Base-by-base conservation (phyloP, 2,329 filamentous ascomycete species). In the Diplodia sapinea region DNA sequence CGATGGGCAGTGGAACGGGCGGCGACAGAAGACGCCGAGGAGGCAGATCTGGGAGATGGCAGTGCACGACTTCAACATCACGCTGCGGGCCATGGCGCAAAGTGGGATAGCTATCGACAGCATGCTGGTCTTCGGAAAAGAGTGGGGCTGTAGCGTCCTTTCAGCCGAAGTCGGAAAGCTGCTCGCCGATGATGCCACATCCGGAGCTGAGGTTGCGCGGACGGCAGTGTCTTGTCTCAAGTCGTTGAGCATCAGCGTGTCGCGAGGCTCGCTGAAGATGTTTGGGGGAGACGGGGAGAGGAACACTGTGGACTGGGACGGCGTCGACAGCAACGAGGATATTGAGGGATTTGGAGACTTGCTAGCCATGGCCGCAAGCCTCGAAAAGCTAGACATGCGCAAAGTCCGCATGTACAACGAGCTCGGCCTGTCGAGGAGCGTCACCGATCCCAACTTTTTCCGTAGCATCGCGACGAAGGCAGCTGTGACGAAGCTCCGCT, bases 351-450 rank as follows among this genome's bases (percentile, higher is more conserved):
- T 47, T n/a, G 43, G 17, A 11, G n/a, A 47, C 9, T 20, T 47
- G 43, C 43, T 47, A n/a, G 43, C 43, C 8, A 47, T n/a, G 7
- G n/a, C 12, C 3, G 8, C 17, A n/a, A 47, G 17, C 7, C 43
- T 47, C 43, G 17, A 47, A n/a, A 3, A 47, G 43, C 43, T 47
- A 17, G 43, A 47, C 8, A 47, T 47, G 43, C 43, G 43, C 17
- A 47, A 47, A n/a, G 43, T 47, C 43, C n/a, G 43, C 17, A 47
- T 47, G 43, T 47, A n/a, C n/a, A 47, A 47, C 43, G 43, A 47
- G 8, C 43, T 47, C 43, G 43, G 43, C n/a, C 43, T 47, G 43
- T n/a, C 17, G 20, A 47, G 43, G n/a, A 47, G n/a, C 7, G 17
- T n/a, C 6, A 47, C 43, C 6, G 43, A 47, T 11, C 43, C 43